These are phyloP conservation scores for Solanum dulcamara DNA, from an alignment of 257 asterid genomes.

Conservation along the genomic window DNA sequence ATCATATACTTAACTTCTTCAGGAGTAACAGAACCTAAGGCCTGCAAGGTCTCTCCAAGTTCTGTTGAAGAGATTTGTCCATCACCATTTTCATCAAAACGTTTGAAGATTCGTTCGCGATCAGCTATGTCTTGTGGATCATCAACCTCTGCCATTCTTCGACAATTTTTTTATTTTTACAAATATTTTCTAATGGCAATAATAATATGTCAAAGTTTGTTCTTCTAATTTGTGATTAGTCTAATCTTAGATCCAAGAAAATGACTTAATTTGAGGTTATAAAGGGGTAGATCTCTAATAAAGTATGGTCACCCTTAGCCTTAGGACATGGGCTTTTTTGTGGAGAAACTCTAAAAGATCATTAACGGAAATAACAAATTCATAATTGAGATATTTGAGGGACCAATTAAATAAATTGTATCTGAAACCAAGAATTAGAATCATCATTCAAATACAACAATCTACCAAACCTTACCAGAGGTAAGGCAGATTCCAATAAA, in stretches of 20 bases:
- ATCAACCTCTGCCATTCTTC: conserved; percentile 37
- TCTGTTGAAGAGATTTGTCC: conserved; percentile 69
- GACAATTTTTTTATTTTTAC: not conserved
- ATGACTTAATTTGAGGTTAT: not conserved
- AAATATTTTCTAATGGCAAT: not conserved
- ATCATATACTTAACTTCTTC: conserved; percentile 72
- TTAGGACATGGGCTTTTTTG: not conserved
- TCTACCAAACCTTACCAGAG: no score
- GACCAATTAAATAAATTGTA: not conserved
- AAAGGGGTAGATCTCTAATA: not conserved
- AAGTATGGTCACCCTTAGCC: not conserved
- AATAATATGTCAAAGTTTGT: not conserved
- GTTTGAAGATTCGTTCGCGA: conserved; percentile 68
- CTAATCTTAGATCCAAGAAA: not conserved
- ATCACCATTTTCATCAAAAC: conserved; percentile 73
- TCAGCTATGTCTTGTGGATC: conserved; percentile 57
- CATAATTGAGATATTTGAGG: not conserved
- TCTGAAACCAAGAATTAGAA: not conserved
- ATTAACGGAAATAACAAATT: not conserved
- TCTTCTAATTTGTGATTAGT: not conserved
- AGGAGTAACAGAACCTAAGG: conserved; percentile 50
- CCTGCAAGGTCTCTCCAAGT: conserved; percentile 64
- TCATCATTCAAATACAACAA: not conserved
- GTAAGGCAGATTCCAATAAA: no score
- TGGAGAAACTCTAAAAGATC: not conserved